Evolutionary conservation across 169 alveolate genomes (phyloP), one percentile per base, ranked within the genome.

Genomic region (Babesia sp.): DNA sequence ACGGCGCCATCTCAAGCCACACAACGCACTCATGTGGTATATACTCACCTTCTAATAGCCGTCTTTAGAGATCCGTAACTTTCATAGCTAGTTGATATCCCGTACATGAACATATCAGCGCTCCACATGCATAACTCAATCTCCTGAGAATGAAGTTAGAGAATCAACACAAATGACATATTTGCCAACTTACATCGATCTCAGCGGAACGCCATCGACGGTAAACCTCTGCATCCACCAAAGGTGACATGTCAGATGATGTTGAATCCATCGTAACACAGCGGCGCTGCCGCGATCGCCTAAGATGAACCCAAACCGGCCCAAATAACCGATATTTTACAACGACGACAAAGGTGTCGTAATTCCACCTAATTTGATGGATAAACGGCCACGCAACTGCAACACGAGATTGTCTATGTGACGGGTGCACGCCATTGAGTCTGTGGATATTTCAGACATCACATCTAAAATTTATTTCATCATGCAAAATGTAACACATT

Each of bases 61-160:
- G 88, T 80, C 50, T 80, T 80, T 37, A 80, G 42, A 7, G 88
- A 56, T 44, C 88, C 88, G 44, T 80, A 80, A 36, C 59, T 58
- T 31, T 80, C 84, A 36, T 67, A 80, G 36, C 58, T 71, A 16
- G 75, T 37, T 11, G 83, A 36, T 4, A 80, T 57, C 22, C 73
- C 83, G 46, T 53, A 80, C 63, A 37, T 46, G 45, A 80, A 67
- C 88, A 80, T 80, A 22, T 80, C 83, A 39, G 71, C 67, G 54
- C 56, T 80, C 88, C 88, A 80, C 46, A 70, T 75, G 54, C 66
- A 61, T 36, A 80, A 39, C 58, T 80, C 88, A 28, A 71, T 26
- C 42, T 80, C 88, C 88, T 80, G 45, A 18, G 46, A 29, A 16
- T 29, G 12, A 28, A 24, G 39, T 46, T 8, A 26, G 16, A 31